These are phyloP conservation scores for Geranium brycei DNA, from an alignment of 345 rosid genomes.

Conservation along the genomic window DNA sequence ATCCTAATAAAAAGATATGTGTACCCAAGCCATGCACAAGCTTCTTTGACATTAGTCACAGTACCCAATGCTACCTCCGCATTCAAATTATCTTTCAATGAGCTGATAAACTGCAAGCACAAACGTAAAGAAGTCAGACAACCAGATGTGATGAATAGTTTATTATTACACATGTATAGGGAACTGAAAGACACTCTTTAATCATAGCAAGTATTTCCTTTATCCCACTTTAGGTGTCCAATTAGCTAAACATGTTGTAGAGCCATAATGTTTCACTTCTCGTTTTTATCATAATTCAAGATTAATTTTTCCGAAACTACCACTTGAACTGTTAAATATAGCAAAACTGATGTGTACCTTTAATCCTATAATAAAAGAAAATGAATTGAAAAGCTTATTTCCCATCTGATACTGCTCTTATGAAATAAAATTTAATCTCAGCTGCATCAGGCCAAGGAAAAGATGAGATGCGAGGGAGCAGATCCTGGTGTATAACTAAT, in stretches of 20 bases:
- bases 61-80: constrained; percentile 99
- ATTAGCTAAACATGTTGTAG: neutral
- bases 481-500: neutral
- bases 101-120: constrained; percentile 70
- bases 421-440: neutral
- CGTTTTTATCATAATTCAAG: neutral
- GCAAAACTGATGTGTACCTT: too few species aligned
- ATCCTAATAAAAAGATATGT: constrained; percentile 92
- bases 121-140: constrained; percentile 3
- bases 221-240: neutral
- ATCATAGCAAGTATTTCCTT: neutral
- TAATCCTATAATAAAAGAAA: too few species aligned
- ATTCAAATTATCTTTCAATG: constrained; percentile 83
- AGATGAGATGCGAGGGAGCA: neutral
- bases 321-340: neutral
- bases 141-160: neutral
- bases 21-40: constrained; percentile 97
- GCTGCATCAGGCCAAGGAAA: neutral
- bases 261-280: neutral
- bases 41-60: constrained; percentile 96
- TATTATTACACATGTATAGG: neutral
- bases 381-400: too few species aligned
- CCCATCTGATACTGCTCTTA: neutral
- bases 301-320: neutral
- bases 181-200: neutral